These are phyloP conservation scores for Byssoonygena ceratinophila DNA, from an alignment of 2,329 filamentous ascomycete species.

Conservation along the genomic window DNA sequence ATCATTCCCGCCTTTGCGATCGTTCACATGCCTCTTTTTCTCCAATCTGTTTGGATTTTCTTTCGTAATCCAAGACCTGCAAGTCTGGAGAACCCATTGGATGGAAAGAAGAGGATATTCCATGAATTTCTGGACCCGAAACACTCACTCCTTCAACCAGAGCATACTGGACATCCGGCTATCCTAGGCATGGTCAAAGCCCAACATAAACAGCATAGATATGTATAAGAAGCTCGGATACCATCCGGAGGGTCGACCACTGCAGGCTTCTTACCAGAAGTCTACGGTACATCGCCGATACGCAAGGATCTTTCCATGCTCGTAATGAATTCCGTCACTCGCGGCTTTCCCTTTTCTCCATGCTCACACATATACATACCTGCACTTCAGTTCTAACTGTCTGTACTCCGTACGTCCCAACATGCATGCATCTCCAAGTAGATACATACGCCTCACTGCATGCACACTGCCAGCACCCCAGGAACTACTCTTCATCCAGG, in stretches of 20 bases:
- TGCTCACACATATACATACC: not conserved
- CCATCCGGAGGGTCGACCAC: not conserved
- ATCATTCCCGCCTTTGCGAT: not conserved
- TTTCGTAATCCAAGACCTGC: not conserved
- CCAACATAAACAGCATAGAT: not conserved
- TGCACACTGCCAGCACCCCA: conserved; percentile 1
- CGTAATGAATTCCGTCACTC: not conserved
- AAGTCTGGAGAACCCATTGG: not conserved
- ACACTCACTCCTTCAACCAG: not conserved
- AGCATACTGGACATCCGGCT: not conserved
- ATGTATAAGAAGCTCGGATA: not conserved
- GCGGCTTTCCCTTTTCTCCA: not conserved
- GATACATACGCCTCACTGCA: not conserved
- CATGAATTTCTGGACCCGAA: not conserved
- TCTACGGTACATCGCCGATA: not conserved
- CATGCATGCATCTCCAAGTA: not conserved
- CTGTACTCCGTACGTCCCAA: not conserved
- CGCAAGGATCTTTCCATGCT: not conserved
- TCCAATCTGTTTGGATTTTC: not conserved
- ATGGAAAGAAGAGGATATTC: not conserved
- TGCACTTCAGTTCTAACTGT: too few relatives aligned
- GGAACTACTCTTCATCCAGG: not conserved
- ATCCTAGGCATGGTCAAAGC: not conserved
- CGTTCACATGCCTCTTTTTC: not conserved
- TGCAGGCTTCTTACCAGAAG: not conserved